Evolutionary conservation across 2,329 filamentous ascomycete species (phyloP), one percentile per base, ranked within the genome.

Genomic region (Didymellaceae sp.): DNA sequence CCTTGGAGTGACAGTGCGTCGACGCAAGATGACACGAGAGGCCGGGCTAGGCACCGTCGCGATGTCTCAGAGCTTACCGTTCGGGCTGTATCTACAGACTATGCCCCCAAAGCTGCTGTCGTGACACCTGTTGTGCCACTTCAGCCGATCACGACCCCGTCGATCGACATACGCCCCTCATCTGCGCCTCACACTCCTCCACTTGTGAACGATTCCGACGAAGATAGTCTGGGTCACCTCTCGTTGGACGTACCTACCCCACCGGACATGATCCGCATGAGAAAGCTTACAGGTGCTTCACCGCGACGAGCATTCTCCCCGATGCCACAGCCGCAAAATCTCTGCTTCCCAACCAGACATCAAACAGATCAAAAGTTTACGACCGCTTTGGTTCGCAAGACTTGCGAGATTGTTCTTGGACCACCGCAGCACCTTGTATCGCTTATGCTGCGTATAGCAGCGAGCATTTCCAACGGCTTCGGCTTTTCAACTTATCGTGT

Each of bases 361-460:
- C 66, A 75, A 26, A 70, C 61, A 22, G 56, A 66, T 62, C 62
- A 67, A 32, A 65, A 71, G 21, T 68, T 72, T 32, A 72, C 69
- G 3, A 77, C 83, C 41, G 82, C 85, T 3, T 82, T 96, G 22
- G 81, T 96, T 20, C 83, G 87, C 47, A 92, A 90, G 73, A 91
- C 91, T 0, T 86, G 84, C 56, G 86, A 89, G 42, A 81, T 94
- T 22, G 80, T 96, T 4, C 76, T 96, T 11, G 86, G 89, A 0
- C 91, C 91, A n/a, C 91, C 92, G 0, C 83, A 87, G 25, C 85
- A 92, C 62, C 81, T 96, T 2, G 82, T 96, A 26, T 80, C 84
- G 20, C 78, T 96, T 31, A 91, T 96, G 80, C 81, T 96, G 4
- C 85, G 86, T 47, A 90, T 96, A 48, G 90, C 91, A 1, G 86